A percentile compares a stretch with the other conserved stretches of the same genome.
phyloP scores from a whole-genome alignment of 225 moss, liverwort and hornwort species.

The Pleurozium schreberi region DNA sequence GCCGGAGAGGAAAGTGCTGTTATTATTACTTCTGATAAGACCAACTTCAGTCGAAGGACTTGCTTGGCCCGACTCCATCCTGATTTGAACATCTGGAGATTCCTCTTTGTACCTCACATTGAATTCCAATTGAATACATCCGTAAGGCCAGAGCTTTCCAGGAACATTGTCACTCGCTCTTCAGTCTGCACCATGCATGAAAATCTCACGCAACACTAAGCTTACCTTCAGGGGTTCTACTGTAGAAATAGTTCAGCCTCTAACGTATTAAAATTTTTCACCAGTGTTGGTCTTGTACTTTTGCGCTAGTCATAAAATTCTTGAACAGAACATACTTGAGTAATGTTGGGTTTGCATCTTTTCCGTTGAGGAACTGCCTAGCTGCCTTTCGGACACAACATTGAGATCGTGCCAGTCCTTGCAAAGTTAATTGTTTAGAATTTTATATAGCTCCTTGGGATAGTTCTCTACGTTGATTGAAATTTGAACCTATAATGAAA shows the following conservation, averaged over 20 bases:
- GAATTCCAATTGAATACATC: background rate
- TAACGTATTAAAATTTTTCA: background rate
- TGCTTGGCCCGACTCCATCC: background rate
- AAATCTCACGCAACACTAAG: background rate
- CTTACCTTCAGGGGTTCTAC: background rate
- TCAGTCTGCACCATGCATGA: background rate
- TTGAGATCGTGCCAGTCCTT: background rate
- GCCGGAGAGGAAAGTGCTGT: background rate
- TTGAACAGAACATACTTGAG: background rate
- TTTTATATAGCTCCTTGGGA: background rate
- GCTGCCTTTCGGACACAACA: background rate
- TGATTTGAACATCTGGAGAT: background rate
- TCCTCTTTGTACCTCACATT: background rate
- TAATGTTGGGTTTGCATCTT: background rate
- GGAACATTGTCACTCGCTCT: background rate
- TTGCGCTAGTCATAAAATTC: background rate
- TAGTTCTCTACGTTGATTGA: background rate
- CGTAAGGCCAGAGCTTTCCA: background rate
- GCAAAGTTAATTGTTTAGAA: background rate
- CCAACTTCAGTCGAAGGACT: background rate
- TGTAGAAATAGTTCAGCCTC: background rate
- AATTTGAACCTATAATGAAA: background rate
- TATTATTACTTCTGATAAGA: background rate
- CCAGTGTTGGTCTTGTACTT: background rate
- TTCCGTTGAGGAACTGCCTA: background rate